Base-by-base conservation (phyloP, 2,329 filamentous ascomycete genomes). In the Neodidymelliopsis sp. region DNA sequence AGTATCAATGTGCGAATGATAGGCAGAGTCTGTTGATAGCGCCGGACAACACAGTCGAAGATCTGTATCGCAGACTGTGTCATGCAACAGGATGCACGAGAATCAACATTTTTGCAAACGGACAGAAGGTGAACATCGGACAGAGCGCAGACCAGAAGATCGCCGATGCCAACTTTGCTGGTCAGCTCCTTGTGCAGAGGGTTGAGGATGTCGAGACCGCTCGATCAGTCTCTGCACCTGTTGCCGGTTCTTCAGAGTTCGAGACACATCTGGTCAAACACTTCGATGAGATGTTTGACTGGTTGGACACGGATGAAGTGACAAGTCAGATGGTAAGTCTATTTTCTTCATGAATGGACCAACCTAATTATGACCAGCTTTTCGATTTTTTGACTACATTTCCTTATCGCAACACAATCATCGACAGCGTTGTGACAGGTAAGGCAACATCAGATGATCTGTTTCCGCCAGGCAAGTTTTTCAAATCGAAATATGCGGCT, bases 251-350 rank as follows among this genome's bases (percentile, higher is more conserved):
- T 60, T 76, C 54, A 65, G 77, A 81, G 2, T 79, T 97, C 2
- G 91, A 97, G 66, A 80, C 84, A 10, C 89, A 93, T 61, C 86
- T 97, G 16, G 77, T 94, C 59, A 81, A 85, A 48, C 89, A 95
- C 70, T 96, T 96, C 63, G 82, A 90, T 43, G 86, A 93, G 53
- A 75, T 99, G 18, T 96, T 94, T 80, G 82, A 84, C 31, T 88
- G 93, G 63, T 79, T 97, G 43, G 84, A 85, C 56, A 82, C 92
- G 74, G 83, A 89, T 33, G 86, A 92, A 49, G 42, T 45, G 2
- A 66, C 66, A 12, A 74, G 71, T 48, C 57, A 59, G 47, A 46
- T 60, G 57, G 65, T 65, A 41, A 47, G 58, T 7, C 23, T n/a
- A 19, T 8, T 6, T 7, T 44, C 11, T 12, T 20, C n/a, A 16